phyloP scores from a whole-genome alignment of 768 basidiomycete species.

The Suillus placidus region DNA sequence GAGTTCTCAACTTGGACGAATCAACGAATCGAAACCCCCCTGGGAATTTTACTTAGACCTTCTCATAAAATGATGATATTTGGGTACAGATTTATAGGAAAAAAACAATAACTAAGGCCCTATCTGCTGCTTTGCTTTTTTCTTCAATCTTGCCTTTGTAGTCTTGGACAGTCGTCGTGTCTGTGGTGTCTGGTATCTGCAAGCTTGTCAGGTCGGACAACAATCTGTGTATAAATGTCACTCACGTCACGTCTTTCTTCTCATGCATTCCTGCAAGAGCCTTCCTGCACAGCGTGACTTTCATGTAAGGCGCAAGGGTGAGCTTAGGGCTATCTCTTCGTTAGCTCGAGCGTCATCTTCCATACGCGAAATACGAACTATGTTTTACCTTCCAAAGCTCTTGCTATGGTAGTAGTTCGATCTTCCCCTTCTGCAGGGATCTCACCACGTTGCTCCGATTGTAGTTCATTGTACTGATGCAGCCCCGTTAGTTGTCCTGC shows the following conservation, averaged over 20 bases:
- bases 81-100: slow-evolving; percentile 27
- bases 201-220: slow-evolving; percentile 12
- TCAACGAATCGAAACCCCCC: slow-evolving; percentile 9
- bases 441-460: slow-evolving; percentile 39
- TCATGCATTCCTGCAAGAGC: slow-evolving; percentile 44
- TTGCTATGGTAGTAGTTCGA: slow-evolving; percentile 26
- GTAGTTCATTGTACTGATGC: slow-evolving; percentile 78
- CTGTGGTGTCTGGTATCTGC: slow-evolving; percentile 60
- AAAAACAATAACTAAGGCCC: slow-evolving; percentile 14
- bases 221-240: slow-evolving; percentile 6
- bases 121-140: slow-evolving; percentile 37
- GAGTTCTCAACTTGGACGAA: slow-evolving; percentile 8
- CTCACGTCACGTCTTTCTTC: slow-evolving; percentile 54
- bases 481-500: slow-evolving; percentile 54
- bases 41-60: slow-evolving; percentile 19
- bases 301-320: slow-evolving; percentile 68
- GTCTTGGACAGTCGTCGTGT: slow-evolving; percentile 58
- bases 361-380: slow-evolving; percentile 46
- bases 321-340: slow-evolving; percentile 47
- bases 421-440: slow-evolving; percentile 37
- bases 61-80: slow-evolving; percentile 8
- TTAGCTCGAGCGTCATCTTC: slow-evolving; percentile 11
- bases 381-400: slow-evolving; percentile 59
- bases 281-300: slow-evolving; percentile 58
- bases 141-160: slow-evolving; percentile 57